Evolutionary conservation across 2,329 filamentous ascomycete genomes (phyloP), one percentile per base, ranked within the genome.

Genomic region (Davidsoniella eucalypti): DNA sequence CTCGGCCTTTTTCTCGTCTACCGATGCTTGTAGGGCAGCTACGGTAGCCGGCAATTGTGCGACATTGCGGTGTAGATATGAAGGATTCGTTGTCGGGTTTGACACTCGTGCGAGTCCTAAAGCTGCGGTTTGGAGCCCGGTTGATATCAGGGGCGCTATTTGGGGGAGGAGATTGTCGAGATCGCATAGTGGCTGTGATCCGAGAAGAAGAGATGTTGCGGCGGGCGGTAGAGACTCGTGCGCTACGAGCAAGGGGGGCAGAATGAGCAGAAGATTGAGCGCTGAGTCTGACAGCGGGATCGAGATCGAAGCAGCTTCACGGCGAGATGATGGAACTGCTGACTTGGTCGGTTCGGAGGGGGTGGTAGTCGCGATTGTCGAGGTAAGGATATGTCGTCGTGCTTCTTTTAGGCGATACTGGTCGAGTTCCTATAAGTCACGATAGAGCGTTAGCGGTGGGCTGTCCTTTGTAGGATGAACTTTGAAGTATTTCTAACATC

Each of bases 61-160:
- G 46, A 80, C 70, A 21, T 67, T 61, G 17, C 76, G 74, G 63
- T 80, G 76, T n/a, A 79, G 63, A 57, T 68, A 75, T 17, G 73
- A 73, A 0, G 72, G 65, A 59, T 75, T 75, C 1, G 70, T 74
- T 14, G 63, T 63, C 1, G 69, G 68, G 52, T 64, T 63, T 5
- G 64, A 57, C n/a, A 69, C 60, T 42, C 73, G 69, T 1, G 71
- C 67, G 21, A 78, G 64, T 14, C 64, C 57, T 12, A 68, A 62
- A 23, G 75, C 74, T 12, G 69, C 67, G 1, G 64, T 58, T 49
- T 71, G 69, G 0, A 81, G 65, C n/a, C 65, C 63, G 0, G 64
- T 57, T 2, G 74, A 75, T 16, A 78, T 54, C 4, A 76, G 61
- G 2, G 61, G 57, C 1, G 67, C 61, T 16, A 80, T 63, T 1